Evolutionary conservation across 2,329 filamentous ascomycete genomes (phyloP).

Genomic region (Diaporthe eres): DNA sequence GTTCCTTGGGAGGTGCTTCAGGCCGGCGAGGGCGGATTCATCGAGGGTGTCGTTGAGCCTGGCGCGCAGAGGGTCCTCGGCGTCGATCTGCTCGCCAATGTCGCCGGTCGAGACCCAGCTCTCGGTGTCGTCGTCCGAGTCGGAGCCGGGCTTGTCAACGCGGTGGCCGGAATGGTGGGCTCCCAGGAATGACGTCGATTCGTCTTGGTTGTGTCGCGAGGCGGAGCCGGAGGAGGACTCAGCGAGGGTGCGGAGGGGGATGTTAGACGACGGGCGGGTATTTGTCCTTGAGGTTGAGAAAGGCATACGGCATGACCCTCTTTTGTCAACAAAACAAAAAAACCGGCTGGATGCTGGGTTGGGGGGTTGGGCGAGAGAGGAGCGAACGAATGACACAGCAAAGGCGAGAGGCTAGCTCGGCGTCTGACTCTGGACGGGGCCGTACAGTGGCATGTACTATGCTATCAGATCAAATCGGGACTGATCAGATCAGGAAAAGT

Average conservation of each 20-base stretch:
- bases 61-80: constrained; percentile 84
- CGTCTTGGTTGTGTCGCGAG: constrained; percentile 55
- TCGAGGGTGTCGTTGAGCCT: constrained; percentile 77
- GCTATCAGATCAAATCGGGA: constrained; percentile 24
- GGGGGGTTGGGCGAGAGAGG: constrained; percentile 50
- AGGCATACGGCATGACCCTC: constrained; percentile 77
- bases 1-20: constrained; percentile 60
- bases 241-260: constrained; percentile 85
- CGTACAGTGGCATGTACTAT: constrained; percentile 22
- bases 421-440: constrained; percentile 25
- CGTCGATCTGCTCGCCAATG: constrained; percentile 90
- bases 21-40: constrained; percentile 69
- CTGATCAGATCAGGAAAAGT: constrained; percentile 10
- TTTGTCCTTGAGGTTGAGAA: constrained; percentile 70
- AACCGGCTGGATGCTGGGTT: constrained; percentile 14
- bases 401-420: constrained; percentile 38
- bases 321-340: constrained; percentile 50
- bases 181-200: constrained; percentile 63
- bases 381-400: constrained; percentile 47
- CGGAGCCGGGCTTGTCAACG: constrained; percentile 66
- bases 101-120: constrained; percentile 97
- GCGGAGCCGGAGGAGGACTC: constrained; percentile 46
- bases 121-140: constrained; percentile 69
- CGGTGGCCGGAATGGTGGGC: constrained; percentile 61
- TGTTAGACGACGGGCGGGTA: constrained; percentile 80